phyloP scores from a whole-genome alignment of 1,284 basidiomycete genomes.

The Cerrena zonata region DNA sequence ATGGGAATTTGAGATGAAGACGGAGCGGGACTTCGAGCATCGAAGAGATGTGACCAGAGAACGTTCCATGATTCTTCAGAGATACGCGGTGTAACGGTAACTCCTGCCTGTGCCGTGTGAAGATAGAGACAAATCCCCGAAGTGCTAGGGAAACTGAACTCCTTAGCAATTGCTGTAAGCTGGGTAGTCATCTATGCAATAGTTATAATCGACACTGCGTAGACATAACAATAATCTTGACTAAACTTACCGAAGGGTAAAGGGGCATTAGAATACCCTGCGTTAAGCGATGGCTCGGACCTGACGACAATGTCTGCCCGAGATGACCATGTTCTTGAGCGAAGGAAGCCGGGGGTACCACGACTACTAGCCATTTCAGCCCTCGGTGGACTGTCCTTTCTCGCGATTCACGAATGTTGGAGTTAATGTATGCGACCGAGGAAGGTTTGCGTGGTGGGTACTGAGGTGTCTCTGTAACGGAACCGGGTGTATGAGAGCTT shows the following conservation, averaged over 20 bases:
- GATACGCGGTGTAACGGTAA: constrained; percentile 59
- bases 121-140: constrained; percentile 69
- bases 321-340: constrained; percentile 55
- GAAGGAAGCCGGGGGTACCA: constrained; percentile 59
- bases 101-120: constrained; percentile 51
- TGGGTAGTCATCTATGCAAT: constrained; percentile 61
- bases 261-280: constrained; percentile 72
- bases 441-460: constrained; percentile 42
- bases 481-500: constrained; percentile 14
- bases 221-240: too few species aligned
- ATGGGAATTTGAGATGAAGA: constrained; percentile 47
- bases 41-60: constrained; percentile 63
- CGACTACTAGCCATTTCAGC: constrained; percentile 57
- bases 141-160: constrained; percentile 74
- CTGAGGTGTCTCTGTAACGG: constrained; percentile 18
- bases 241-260: constrained; percentile 58
- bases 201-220: too few species aligned
- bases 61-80: constrained; percentile 72
- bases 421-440: constrained; percentile 52
- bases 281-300: constrained; percentile 53
- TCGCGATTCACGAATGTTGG: constrained; percentile 43
- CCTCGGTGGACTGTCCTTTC: constrained; percentile 42
- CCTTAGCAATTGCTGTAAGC: constrained; percentile 68
- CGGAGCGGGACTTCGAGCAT: constrained; percentile 35
- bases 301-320: constrained; percentile 54